phyloP scores from a whole-genome alignment of 2,329 filamentous ascomycete species.

The Hypoxylon rubiginosum region DNA sequence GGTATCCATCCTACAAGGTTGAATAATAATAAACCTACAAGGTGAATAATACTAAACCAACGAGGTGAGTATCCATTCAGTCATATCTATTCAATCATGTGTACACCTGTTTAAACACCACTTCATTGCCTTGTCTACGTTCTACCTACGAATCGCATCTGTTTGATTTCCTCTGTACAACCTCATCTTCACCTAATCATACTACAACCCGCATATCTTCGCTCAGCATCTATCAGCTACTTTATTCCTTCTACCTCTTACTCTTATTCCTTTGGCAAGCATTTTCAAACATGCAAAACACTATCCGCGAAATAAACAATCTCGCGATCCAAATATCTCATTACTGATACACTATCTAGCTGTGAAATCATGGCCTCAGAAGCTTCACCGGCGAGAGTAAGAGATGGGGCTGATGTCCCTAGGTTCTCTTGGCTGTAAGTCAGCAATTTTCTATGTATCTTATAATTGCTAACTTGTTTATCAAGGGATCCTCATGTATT shows the following conservation, averaged over 20 bases:
- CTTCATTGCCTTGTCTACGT: neutral
- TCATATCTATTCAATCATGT: neutral
- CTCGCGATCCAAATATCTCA: neutral
- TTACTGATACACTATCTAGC: constrained; percentile 16
- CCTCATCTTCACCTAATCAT: neutral
- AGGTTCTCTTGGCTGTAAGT: constrained; percentile 41
- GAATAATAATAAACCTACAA: neutral
- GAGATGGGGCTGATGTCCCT: neutral
- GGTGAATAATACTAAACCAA: neutral
- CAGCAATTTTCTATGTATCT: neutral
- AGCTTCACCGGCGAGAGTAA: constrained; percentile 1
- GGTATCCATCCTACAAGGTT: neutral
- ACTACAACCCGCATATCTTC: neutral
- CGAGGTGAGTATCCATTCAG: no score
- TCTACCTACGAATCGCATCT: neutral
- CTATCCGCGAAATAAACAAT: neutral
- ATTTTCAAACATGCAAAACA: neutral
- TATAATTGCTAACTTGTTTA: constrained; percentile 26
- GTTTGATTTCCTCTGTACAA: neutral
- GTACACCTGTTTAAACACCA: neutral
- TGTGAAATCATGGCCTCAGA: constrained; percentile 27
- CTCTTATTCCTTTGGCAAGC: neutral
- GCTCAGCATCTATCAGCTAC: neutral
- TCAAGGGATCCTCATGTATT: constrained; percentile 66
- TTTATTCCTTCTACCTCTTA: neutral